These are phyloP conservation scores for Epichloe glyceriae DNA, from an alignment of 2,329 filamentous ascomycete genomes.

Conservation along the genomic window DNA sequence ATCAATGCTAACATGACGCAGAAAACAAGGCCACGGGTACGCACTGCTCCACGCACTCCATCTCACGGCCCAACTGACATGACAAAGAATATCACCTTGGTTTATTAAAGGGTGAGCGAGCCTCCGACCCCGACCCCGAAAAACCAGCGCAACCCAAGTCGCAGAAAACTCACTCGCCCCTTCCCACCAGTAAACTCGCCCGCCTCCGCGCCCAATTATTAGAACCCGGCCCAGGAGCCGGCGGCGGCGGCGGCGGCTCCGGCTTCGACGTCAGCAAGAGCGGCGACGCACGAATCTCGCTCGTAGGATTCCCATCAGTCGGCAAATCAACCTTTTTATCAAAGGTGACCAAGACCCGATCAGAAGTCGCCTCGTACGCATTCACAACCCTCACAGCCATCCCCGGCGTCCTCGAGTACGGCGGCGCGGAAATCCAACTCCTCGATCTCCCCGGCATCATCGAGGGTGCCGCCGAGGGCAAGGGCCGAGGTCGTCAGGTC, in stretches of 20 bases:
- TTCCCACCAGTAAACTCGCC: conserved; percentile 66
- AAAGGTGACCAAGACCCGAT: conserved; percentile 96
- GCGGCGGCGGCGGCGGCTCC: conserved; percentile 61
- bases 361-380: conserved; percentile 87
- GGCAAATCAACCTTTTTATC: conserved; percentile 98
- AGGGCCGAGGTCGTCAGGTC: conserved; percentile 88
- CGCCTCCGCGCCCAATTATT: conserved; percentile 87
- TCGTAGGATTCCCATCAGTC: conserved; percentile 97
- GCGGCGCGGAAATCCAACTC: conserved; percentile 94
- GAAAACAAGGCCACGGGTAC: conserved; percentile 98
- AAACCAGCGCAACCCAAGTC: conserved; percentile 21
- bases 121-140: not conserved
- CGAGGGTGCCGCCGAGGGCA: conserved; percentile 89
- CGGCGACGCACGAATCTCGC: conserved; percentile 88
- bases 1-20: conserved; percentile 30
- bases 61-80: conserved; percentile 7
- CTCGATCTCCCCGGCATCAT: conserved; percentile 97
- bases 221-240: conserved; percentile 71
- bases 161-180: conserved; percentile 40
- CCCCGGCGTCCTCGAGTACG: conserved; percentile 93
- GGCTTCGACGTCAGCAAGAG: conserved; percentile 95
- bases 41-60: conserved; percentile 14
- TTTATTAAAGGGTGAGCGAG: conserved; percentile 73
- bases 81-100: conserved; percentile 87
- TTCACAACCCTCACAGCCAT: conserved; percentile 98